phyloP scores from a whole-genome alignment of 1,139 yeast species.

The Suhomyces wounanorum region DNA sequence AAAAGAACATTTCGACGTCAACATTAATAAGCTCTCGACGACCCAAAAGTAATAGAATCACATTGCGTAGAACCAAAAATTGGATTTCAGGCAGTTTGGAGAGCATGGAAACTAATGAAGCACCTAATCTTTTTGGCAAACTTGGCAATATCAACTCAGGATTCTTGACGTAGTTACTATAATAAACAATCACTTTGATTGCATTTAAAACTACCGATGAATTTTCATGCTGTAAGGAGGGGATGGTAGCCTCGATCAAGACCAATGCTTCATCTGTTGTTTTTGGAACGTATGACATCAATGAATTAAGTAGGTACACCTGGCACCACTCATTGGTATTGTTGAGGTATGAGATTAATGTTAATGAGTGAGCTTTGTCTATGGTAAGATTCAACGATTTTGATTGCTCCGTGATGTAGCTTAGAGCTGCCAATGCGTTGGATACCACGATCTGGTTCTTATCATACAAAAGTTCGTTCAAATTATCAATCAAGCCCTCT shows the following conservation, averaged over 20 bases:
- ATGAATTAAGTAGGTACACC: conserved; percentile 64
- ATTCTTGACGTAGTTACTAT: conserved; percentile 63
- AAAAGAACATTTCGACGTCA: conserved; percentile 77
- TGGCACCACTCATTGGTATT: conserved; percentile 83
- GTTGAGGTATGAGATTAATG: conserved; percentile 50
- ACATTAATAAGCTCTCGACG: conserved; percentile 61
- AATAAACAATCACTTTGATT: conserved; percentile 68
- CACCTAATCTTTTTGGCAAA: conserved; percentile 64
- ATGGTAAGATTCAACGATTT: conserved; percentile 53
- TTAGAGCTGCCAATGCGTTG: conserved; percentile 70
- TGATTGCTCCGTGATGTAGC: conserved; percentile 63
- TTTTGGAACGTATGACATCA: conserved; percentile 74
- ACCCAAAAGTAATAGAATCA: conserved; percentile 71
- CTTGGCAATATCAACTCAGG: conserved; percentile 50
- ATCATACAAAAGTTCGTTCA: conserved; percentile 61
- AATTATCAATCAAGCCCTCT: conserved; percentile 49
- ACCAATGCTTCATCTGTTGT: conserved; percentile 62
- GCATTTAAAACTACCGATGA: conserved; percentile 81
- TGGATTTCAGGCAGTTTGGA: conserved; percentile 84
- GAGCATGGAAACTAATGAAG: conserved; percentile 69
- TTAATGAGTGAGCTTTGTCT: conserved; percentile 56
- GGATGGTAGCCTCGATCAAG: conserved; percentile 67
- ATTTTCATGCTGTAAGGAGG: conserved; percentile 79
- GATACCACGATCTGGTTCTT: conserved; percentile 67
- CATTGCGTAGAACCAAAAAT: conserved; percentile 78